These are phyloP conservation scores for Incumbomyces delicatus DNA, from an alignment of 2,329 filamentous ascomycete species.

Conservation along the genomic window DNA sequence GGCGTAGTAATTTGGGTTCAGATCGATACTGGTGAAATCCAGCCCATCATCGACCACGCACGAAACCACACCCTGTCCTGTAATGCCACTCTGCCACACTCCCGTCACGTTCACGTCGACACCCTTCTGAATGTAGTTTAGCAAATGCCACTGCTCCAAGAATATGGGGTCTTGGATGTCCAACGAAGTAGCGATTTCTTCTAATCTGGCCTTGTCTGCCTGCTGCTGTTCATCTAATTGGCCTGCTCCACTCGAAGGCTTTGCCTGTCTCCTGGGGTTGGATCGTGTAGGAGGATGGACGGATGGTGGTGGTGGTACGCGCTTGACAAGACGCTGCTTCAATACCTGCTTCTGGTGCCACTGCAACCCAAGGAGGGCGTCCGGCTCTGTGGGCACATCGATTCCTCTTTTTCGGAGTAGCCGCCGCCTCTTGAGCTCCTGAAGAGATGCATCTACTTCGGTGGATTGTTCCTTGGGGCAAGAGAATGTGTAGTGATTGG, in stretches of 20 bases:
- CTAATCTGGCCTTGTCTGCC: constrained; percentile 48
- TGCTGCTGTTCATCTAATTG: constrained; percentile 25
- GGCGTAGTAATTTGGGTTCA: constrained; percentile 89
- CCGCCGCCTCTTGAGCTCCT: constrained; percentile 47
- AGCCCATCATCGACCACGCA: constrained; percentile 94
- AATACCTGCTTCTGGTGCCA: constrained; percentile 70
- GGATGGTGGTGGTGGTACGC: constrained; percentile 32
- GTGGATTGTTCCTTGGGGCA: constrained; percentile 50
- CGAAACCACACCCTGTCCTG: constrained; percentile 77
- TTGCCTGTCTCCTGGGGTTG: background rate
- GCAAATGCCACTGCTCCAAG: constrained; percentile 87
- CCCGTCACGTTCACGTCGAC: constrained; percentile 96
- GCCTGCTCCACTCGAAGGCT: background rate
- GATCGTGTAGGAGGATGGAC: too few relatives aligned
- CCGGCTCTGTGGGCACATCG: constrained; percentile 14
- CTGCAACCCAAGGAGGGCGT: constrained; percentile 63
- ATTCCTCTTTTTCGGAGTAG: constrained; percentile 8
- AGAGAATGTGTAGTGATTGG: constrained; percentile 77
- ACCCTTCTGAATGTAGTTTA: constrained; percentile 68
- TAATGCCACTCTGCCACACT: constrained; percentile 83
- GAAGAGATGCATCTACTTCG: constrained; percentile 40
- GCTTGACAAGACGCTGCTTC: constrained; percentile 53
- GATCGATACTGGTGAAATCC: constrained; percentile 88
- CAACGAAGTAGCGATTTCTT: constrained; percentile 54
- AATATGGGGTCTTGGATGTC: constrained; percentile 84